Percentiles rank a stretch among this genome's conserved stretches.
phyloP scores from a whole-genome alignment of 331 rosid species.

The Quercus phellos region DNA sequence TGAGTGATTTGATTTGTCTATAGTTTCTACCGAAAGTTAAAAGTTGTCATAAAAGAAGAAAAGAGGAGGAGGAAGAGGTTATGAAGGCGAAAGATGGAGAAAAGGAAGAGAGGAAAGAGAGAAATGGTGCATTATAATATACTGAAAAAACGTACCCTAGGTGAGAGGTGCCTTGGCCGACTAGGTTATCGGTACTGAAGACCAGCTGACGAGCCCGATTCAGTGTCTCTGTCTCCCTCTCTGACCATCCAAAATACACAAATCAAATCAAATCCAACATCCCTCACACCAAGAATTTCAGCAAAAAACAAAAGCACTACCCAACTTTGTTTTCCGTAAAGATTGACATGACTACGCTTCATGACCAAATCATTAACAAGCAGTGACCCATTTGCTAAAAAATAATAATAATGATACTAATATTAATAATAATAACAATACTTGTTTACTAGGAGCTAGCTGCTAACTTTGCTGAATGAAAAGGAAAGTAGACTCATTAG shows the following conservation, averaged over 20 bases:
- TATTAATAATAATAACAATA: no score
- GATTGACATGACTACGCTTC: conserved; percentile 49
- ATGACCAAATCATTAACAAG: conserved; percentile 26
- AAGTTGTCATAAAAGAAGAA: background rate
- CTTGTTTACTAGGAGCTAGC: background rate
- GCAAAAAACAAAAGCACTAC: background rate
- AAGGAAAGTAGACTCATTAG: background rate
- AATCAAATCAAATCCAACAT: background rate
- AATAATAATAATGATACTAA: background rate
- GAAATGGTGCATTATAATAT: background rate
- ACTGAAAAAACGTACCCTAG: conserved; percentile 44
- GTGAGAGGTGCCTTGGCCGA: conserved; percentile 55
- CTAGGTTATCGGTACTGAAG: conserved; percentile 69
- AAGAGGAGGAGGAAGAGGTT: background rate
- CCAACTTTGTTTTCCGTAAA: background rate
- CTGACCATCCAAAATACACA: conserved; percentile 41
- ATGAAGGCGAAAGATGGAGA: background rate
- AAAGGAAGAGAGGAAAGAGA: background rate
- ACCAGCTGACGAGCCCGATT: conserved; percentile 93
- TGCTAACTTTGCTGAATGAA: background rate
- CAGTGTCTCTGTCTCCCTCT: conserved; percentile 92
- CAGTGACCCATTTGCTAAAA: conserved; percentile 7
- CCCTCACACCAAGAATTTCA: conserved; percentile 5
- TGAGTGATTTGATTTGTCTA: background rate
- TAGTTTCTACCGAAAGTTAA: background rate